Evolutionary conservation across 148 eudicot genomes (phyloP).

Genomic region (Rhododendron mucronatum): DNA sequence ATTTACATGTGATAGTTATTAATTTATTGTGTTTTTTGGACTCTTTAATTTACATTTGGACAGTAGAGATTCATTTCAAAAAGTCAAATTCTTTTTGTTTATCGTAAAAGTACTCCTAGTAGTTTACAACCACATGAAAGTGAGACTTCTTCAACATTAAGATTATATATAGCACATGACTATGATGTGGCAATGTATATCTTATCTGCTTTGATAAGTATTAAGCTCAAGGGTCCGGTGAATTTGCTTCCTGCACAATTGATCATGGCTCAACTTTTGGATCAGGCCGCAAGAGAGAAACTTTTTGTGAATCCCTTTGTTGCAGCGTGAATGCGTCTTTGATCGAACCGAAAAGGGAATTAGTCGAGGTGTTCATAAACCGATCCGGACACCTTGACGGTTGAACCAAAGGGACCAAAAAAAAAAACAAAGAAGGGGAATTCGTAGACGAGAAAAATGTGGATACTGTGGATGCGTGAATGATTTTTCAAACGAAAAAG

Average conservation of each 20-base stretch:
- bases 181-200: conserved; percentile 14
- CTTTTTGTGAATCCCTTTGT: no score
- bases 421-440: no score
- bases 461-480: neutral
- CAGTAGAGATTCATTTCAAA: neutral
- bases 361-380: no score
- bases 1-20: neutral
- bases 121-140: neutral
- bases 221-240: no score
- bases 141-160: neutral
- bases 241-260: no score
- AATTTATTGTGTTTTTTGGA: neutral
- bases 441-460: neutral
- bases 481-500: conserved; percentile 20
- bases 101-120: neutral
- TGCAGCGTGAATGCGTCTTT: no score
- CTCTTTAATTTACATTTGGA: neutral
- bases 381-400: no score
- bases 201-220: neutral
- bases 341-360: no score
- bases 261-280: neutral
- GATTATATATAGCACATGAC: neutral
- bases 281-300: no score
- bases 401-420: no score
- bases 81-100: neutral